Conservation (phyloP, 2,329 filamentous ascomycete genomes). For the Aspergillus piperis region DNA sequence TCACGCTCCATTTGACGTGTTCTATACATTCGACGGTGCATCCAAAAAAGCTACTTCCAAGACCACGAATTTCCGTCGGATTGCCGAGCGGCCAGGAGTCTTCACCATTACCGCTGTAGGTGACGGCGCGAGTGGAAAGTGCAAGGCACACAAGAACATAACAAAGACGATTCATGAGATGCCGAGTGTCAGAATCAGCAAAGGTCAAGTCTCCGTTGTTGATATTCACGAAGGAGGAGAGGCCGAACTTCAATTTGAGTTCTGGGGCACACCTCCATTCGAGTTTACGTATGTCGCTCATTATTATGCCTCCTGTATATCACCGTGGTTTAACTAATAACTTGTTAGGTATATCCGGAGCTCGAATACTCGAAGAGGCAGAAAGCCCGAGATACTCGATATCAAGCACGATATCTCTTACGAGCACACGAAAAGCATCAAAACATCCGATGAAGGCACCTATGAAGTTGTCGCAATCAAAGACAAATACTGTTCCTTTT, state of each 20-base stretch:
- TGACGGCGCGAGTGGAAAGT: slow-evolving; percentile 80
- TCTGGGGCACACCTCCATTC: slow-evolving; percentile 92
- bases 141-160: slow-evolving; percentile 75
- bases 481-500: slow-evolving; percentile 88
- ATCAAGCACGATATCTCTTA: slow-evolving; percentile 85
- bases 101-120: slow-evolving; percentile 85
- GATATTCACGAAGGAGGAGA: slow-evolving; percentile 97
- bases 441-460: slow-evolving; percentile 88
- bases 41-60: slow-evolving; percentile 70
- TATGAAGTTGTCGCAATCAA: slow-evolving; percentile 98
- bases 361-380: slow-evolving; percentile 77
- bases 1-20: slow-evolving; percentile 86
- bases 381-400: slow-evolving; percentile 79
- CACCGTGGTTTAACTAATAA: slow-evolving; percentile 14
- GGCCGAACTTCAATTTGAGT: slow-evolving; percentile 90
- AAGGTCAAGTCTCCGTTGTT: slow-evolving; percentile 75
- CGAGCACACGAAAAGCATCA: slow-evolving; percentile 77
- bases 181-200: slow-evolving; percentile 86
- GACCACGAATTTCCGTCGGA: slow-evolving; percentile 84
- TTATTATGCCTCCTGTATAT: neutral
- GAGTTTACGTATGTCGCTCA: slow-evolving; percentile 71
- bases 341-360: slow-evolving; percentile 72
- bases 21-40: slow-evolving; percentile 82
- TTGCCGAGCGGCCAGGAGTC: slow-evolving; percentile 85
- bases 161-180: slow-evolving; percentile 86